Percentiles rank a stretch among this genome's conserved stretches.
Conservation (phyloP, 2,329 filamentous ascomycete species). For the Stagonosporopsis vannaccii region DNA sequence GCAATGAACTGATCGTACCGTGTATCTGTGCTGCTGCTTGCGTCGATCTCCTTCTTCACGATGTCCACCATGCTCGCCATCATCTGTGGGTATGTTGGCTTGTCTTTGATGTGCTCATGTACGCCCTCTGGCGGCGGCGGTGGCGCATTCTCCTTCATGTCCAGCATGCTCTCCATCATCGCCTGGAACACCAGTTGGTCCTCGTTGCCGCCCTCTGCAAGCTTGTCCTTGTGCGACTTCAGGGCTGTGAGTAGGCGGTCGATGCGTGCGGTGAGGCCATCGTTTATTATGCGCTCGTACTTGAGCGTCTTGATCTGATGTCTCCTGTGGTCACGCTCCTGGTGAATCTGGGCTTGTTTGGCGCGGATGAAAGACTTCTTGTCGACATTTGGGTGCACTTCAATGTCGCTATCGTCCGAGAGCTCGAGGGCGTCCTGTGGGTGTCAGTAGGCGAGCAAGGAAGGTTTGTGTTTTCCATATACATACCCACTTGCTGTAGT, state of each 20-base stretch:
- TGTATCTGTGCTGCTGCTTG: conserved; percentile 68
- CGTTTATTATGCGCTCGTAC: conserved; percentile 92
- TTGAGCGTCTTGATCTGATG: conserved; percentile 89
- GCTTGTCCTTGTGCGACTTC: conserved; percentile 70
- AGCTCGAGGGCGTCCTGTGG: conserved; percentile 86
- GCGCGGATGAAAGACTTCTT: conserved; percentile 98
- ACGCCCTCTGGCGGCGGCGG: conserved; percentile 82
- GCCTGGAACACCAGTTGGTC: conserved; percentile 85
- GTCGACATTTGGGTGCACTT: conserved; percentile 98
- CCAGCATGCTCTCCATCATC: conserved; percentile 79
- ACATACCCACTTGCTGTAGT: conserved; percentile 76
- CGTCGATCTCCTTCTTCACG: conserved; percentile 85
- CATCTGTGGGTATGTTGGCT: conserved; percentile 94
- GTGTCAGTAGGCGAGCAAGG: conserved; percentile 12
- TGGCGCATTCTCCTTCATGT: conserved; percentile 63
- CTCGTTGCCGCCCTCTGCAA: conserved; percentile 57
- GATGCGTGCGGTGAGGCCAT: conserved; percentile 86
- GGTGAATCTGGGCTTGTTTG: conserved; percentile 96
- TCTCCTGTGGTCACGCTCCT: conserved; percentile 83
- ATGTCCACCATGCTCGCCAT: conserved; percentile 95
- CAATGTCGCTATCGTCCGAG: conserved; percentile 96
- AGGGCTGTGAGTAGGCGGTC: conserved; percentile 77
- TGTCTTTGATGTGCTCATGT: conserved; percentile 74
- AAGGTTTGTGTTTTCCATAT: background rate
- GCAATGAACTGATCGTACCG: conserved; percentile 78